These are phyloP conservation scores for Thielaviopsis musarum DNA, from an alignment of 2,329 filamentous ascomycete genomes.

Conservation along the genomic window DNA sequence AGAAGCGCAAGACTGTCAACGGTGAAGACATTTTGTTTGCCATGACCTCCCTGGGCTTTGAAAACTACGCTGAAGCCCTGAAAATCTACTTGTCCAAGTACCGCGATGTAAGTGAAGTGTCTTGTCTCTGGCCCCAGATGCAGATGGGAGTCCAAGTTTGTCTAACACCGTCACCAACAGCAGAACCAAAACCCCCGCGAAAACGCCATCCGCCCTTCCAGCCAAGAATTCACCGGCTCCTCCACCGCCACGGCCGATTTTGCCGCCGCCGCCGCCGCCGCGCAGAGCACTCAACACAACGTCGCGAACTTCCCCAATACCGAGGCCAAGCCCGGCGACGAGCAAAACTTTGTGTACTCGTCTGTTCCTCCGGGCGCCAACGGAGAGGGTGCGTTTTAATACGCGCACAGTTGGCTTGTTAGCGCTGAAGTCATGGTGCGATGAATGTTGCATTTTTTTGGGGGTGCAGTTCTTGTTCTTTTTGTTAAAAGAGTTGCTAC, in stretches of 20 bases:
- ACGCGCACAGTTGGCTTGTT: neutral
- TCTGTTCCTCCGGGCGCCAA: neutral
- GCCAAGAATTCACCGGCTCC: slow-evolving; percentile 4
- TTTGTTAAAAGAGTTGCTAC: neutral
- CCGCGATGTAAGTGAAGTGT: slow-evolving; percentile 67
- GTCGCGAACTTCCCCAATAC: slow-evolving; percentile 17
- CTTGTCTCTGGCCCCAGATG: neutral
- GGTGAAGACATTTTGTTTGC: slow-evolving; percentile 97
- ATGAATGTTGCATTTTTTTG: neutral
- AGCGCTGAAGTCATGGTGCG: too few species aligned
- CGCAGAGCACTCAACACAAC: slow-evolving; percentile 3
- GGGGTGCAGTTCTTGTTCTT: neutral
- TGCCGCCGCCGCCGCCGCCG: slow-evolving; percentile 10
- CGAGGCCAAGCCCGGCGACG: neutral
- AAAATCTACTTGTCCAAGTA: slow-evolving; percentile 98
- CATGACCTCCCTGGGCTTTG: slow-evolving; percentile 96
- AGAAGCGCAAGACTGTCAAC: slow-evolving; percentile 98
- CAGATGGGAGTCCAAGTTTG: neutral
- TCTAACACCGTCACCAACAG: neutral
- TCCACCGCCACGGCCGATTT: slow-evolving; percentile 18
- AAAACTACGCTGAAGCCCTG: slow-evolving; percentile 94
- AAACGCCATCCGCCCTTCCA: neutral
- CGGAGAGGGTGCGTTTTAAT: neutral
- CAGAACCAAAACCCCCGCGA: slow-evolving; percentile 9
- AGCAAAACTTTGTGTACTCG: neutral